These are phyloP conservation scores for Colletotrichum sp. DNA, from an alignment of 2,329 filamentous ascomycete genomes.

Conservation along the genomic window DNA sequence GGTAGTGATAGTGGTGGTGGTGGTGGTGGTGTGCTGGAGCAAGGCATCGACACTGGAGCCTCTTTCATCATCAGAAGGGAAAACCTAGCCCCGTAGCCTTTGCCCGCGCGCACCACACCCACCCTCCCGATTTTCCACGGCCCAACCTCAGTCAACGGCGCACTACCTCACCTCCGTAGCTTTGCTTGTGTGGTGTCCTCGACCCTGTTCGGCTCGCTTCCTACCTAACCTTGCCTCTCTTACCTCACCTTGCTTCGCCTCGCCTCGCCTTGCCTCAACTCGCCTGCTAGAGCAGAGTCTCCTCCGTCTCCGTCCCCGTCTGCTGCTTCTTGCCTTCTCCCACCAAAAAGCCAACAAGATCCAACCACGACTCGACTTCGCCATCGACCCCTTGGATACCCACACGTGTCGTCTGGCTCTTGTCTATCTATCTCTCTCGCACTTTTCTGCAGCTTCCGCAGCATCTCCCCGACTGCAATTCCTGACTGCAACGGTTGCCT, in stretches of 20 bases:
- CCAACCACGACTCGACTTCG: conserved; percentile 1
- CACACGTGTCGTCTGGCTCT: conserved; percentile 7
- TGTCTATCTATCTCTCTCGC: not conserved
- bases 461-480: not conserved
- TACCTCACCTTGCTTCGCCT: not conserved
- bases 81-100: conserved; percentile 16
- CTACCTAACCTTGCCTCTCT: not conserved
- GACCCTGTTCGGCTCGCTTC: not conserved
- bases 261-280: not conserved
- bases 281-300: not conserved
- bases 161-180: not conserved
- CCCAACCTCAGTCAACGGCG: not conserved
- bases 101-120: not conserved
- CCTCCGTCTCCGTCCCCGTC: not conserved
- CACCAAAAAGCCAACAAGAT: not conserved
- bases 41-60: conserved; percentile 8
- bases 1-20: no score
- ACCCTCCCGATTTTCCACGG: conserved; percentile 22
- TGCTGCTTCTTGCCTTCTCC: not conserved
- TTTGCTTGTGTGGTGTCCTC: not conserved
- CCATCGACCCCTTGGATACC: not conserved
- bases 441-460: not conserved
- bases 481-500: not conserved
- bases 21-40: not conserved
- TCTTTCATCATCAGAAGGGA: conserved; percentile 24